These are phyloP conservation scores for Phyllosticta paracitricarpa DNA, from an alignment of 2,329 filamentous ascomycete genomes.

Conservation along the genomic window DNA sequence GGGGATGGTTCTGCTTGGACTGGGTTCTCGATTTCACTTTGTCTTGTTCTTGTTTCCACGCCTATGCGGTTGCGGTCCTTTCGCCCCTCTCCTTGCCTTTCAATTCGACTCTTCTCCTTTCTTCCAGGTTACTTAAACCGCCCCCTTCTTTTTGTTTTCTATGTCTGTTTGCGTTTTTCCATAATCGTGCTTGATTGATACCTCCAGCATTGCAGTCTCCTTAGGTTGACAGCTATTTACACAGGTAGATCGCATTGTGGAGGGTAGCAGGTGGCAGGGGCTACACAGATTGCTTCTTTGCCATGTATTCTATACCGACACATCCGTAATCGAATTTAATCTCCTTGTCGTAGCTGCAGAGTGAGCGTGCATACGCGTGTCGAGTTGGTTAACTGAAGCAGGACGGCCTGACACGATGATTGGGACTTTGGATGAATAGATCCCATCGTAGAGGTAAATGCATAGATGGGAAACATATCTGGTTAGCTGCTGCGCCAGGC, in stretches of 20 bases:
- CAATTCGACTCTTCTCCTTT: constrained; percentile 15
- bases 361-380: not conserved
- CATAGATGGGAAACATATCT: not conserved
- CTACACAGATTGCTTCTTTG: constrained; percentile 23
- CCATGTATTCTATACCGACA: constrained; percentile 31
- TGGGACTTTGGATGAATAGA: not conserved
- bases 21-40: constrained; percentile 8
- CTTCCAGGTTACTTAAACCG: constrained; percentile 12
- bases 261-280: constrained; percentile 18
- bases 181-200: constrained; percentile 29
- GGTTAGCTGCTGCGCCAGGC: not conserved
- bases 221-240: constrained; percentile 14
- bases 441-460: not conserved
- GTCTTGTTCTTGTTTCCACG: constrained; percentile 3
- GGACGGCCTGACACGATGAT: not conserved
- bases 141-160: constrained; percentile 22
- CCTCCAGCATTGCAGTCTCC: constrained; percentile 35
- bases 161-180: constrained; percentile 21
- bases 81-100: constrained; percentile 13
- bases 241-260: constrained; percentile 13
- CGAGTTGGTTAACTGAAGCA: not conserved
- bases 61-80: constrained; percentile 6
- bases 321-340: constrained; percentile 25
- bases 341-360: constrained; percentile 18
- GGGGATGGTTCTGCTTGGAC: constrained; percentile 8